Evolutionary conservation across 441 rosid genomes (phyloP), one percentile per base, ranked within the genome.

Genomic region (Croton setiger): DNA sequence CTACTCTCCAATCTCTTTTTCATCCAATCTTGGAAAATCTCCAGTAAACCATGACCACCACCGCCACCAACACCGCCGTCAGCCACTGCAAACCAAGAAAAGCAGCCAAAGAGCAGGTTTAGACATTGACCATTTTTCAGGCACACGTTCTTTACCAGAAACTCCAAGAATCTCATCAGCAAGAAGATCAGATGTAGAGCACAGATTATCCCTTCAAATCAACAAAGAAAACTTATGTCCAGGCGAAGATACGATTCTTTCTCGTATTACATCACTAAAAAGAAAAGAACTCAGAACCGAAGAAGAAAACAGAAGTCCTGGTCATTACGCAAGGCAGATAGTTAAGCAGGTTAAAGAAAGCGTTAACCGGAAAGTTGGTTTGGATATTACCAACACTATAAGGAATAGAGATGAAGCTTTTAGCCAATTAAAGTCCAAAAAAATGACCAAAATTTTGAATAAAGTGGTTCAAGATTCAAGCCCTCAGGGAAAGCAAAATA

Each of bases 101-200:
- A 41, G 37, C 55, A 39, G 71, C 47, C 81, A 74, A 41, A 75
- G 79, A 56, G 76, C 57, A 64, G 76, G 83, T 43, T 59, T 78
- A 21, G 89, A 84, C 8, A 65, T 36, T 12, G 79, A 86, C 39
- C 37, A 48, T 14, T 48, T 74, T 57, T 64, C 58, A 7, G 89
- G 90, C 4, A 78, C 87, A 43, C 86, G 90, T 31, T 94, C 96
- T 44, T 76, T 86, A 77, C 98, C 96, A 1, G 97, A 82, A 76
- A 91, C 94, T 0, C 98, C 99, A 1, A 82, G 91, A 77, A 64
- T 87, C 27, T 92, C 97, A 4, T 84, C 87, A 8, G 83, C 85
- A 17, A 82, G 97, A 69, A 83, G 85, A 74, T 87, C 98, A 0
- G 96, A 87, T 61, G 88, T 83, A 21, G 92, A 88, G 60, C 91